Percentiles rank a stretch among this genome's conserved stretches.
phyloP scores from a whole-genome alignment of 768 basidiomycete genomes.

The Panaeolus cyanescens region DNA sequence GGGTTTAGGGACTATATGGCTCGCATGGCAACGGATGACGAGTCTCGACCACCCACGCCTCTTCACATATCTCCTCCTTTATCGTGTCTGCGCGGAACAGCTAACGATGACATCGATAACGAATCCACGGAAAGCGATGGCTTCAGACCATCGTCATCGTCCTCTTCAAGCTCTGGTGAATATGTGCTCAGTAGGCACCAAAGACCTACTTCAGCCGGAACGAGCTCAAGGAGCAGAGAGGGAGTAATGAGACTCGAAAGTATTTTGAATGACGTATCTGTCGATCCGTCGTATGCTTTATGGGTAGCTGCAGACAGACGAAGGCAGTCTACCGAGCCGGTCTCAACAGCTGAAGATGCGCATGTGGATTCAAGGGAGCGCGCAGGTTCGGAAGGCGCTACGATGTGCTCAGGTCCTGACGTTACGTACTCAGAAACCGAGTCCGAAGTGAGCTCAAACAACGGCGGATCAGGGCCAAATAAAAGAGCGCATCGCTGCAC shows the following conservation, averaged over 20 bases:
- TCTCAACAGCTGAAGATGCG: neutral
- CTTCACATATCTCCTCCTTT: neutral
- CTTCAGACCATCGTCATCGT: neutral
- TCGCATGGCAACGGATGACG: neutral
- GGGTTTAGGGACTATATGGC: neutral
- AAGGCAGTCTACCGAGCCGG: neutral
- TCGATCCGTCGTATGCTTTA: neutral
- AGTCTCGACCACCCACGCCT: neutral
- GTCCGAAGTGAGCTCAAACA: neutral
- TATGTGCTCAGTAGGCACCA: neutral
- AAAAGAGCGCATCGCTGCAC: slow-evolving; percentile 17
- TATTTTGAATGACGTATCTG: slow-evolving; percentile 22
- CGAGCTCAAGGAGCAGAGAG: slow-evolving; percentile 11
- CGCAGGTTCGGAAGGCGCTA: neutral
- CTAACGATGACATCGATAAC: neutral
- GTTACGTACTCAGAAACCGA: neutral
- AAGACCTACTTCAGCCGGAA: neutral
- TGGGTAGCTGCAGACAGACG: neutral
- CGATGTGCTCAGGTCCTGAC: neutral
- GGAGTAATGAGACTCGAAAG: slow-evolving; percentile 27
- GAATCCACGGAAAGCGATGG: neutral
- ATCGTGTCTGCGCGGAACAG: neutral
- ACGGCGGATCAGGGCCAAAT: neutral
- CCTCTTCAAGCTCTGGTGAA: neutral
- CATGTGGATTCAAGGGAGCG: neutral